Conservation (phyloP, 1,284 basidiomycete species). For the Fomitopsis betulina region DNA sequence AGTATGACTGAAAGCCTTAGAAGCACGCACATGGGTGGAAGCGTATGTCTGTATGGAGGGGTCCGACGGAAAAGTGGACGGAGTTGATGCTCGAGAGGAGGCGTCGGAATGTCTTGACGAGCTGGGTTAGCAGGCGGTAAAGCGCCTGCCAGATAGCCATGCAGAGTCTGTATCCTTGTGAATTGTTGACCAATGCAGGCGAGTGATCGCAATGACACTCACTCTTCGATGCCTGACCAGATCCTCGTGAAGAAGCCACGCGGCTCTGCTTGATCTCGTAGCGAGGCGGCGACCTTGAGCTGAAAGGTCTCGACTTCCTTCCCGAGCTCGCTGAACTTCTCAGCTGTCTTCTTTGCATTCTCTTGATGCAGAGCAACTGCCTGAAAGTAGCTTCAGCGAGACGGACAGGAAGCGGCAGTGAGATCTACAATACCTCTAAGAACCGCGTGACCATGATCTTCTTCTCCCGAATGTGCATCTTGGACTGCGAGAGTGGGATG, state of each 20-base stretch:
- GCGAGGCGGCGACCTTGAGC: constrained; percentile 24
- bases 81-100: constrained; percentile 23
- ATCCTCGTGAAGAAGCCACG: constrained; percentile 19
- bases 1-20: not conserved
- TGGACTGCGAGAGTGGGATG: constrained; percentile 23
- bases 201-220: not conserved
- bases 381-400: constrained; percentile 5
- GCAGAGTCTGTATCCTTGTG: constrained; percentile 16
- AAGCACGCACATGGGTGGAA: not conserved
- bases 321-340: constrained; percentile 21
- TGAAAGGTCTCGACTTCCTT: constrained; percentile 27
- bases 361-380: constrained; percentile 25
- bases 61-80: constrained; percentile 23
- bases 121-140: constrained; percentile 16
- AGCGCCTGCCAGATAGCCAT: constrained; percentile 24
- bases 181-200: not conserved
- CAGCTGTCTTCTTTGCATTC: constrained; percentile 17
- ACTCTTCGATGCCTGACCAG: constrained; percentile 27
- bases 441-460: constrained; percentile 29
- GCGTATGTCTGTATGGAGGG: constrained; percentile 5
- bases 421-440: constrained; percentile 17
- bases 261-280: constrained; percentile 23
- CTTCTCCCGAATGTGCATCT: constrained; percentile 23
- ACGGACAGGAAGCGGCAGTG: not conserved
- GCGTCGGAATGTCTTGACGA: constrained; percentile 22